These are phyloP conservation scores for Apophysomyces trapeziformis DNA, from an alignment of 371 early-diverging fungal species.

Conservation along the genomic window DNA sequence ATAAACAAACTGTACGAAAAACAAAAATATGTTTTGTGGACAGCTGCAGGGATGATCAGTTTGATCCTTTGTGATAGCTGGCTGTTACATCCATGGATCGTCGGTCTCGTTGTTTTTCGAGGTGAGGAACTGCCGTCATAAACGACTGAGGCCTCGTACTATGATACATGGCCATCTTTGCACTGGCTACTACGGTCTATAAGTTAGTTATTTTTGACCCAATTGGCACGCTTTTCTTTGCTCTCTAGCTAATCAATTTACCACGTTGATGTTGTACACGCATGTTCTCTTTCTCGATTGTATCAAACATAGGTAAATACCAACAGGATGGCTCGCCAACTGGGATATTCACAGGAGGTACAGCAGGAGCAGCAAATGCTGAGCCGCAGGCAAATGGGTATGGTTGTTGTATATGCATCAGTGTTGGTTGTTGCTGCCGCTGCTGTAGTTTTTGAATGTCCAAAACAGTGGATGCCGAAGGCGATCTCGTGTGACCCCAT, in stretches of 20 bases:
- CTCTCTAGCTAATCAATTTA: neutral
- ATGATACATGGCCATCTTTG: neutral
- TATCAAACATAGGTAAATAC: neutral
- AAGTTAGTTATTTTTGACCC: neutral
- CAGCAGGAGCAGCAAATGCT: slow-evolving; percentile 31
- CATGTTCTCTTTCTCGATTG: neutral
- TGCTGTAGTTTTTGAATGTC: slow-evolving; percentile 7
- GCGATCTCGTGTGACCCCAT: slow-evolving; percentile 4
- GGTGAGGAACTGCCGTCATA: neutral
- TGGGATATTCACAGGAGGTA: slow-evolving; percentile 28
- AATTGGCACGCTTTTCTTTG: neutral
- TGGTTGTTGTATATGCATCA: neutral
- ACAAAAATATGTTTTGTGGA: neutral
- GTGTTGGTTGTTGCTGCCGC: slow-evolving; percentile 15
- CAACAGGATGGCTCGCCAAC: neutral
- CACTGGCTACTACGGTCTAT: neutral
- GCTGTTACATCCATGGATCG: neutral
- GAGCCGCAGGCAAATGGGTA: neutral
- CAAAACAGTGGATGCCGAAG: neutral
- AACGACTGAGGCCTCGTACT: neutral
- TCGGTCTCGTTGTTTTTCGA: neutral
- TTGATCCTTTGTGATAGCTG: neutral
- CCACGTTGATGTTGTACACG: neutral
- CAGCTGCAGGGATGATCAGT: neutral
- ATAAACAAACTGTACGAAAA: neutral